Conservation (phyloP, 2,329 filamentous ascomycete species). For the Colletotrichum destructivum region DNA sequence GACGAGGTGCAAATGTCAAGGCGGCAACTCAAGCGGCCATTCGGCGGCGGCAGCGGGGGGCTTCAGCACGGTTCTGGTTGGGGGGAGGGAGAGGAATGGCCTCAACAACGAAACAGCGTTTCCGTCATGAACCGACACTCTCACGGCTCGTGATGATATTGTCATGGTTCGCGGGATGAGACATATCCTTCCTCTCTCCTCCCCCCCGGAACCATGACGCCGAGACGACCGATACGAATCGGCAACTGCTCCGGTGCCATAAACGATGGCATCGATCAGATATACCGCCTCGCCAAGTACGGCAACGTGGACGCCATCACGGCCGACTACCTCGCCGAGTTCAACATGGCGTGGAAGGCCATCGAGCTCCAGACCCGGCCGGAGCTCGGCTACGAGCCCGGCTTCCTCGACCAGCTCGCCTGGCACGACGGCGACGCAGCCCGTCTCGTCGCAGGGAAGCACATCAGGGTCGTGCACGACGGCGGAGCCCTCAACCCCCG, state of each 20-base stretch:
- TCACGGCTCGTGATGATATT: neutral
- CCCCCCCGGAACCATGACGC: neutral
- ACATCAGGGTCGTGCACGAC: slow-evolving; percentile 70
- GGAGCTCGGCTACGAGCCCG: slow-evolving; percentile 55
- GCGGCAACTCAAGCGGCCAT: slow-evolving; percentile 6
- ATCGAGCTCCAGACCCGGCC: slow-evolving; percentile 53
- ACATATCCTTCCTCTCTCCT: too few species aligned
- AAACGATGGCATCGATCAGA: slow-evolving; percentile 47
- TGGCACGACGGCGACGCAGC: slow-evolving; percentile 52
- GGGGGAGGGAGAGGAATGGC: neutral
- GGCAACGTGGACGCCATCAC: slow-evolving; percentile 55
- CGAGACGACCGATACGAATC: slow-evolving; percentile 51
- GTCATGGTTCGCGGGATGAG: neutral
- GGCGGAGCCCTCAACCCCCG: slow-evolving; percentile 70
- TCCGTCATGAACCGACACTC: neutral
- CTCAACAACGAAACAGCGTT: slow-evolving; percentile 1
- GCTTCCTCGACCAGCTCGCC: slow-evolving; percentile 60
- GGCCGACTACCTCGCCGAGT: slow-evolving; percentile 58
- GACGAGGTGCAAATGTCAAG: slow-evolving; percentile 7
- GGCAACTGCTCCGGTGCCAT: slow-evolving; percentile 52
- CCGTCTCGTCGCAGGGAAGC: slow-evolving; percentile 58
- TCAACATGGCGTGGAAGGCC: slow-evolving; percentile 65
- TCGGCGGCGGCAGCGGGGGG: too few species aligned
- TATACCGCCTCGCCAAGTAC: slow-evolving; percentile 46
- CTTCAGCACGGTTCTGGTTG: slow-evolving; percentile 8